Evolutionary conservation across 345 rosid genomes (phyloP).

Genomic region (Moricandia moricandioides): DNA sequence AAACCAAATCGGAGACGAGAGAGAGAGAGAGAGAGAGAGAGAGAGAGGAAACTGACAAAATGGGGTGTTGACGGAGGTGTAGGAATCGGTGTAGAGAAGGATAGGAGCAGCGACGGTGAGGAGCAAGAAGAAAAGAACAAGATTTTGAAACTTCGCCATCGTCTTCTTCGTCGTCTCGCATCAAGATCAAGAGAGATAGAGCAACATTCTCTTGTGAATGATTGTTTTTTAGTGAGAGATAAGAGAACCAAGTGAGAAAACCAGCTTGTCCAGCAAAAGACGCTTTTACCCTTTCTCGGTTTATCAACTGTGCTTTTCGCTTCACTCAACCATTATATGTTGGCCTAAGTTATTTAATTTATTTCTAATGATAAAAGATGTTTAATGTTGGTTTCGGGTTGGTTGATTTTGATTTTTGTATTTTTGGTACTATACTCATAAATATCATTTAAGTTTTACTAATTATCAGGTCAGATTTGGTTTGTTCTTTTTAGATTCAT

Average conservation of each 20-base stretch:
- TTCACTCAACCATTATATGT: too few species aligned
- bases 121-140: conserved; percentile 61
- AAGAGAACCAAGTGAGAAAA: not conserved
- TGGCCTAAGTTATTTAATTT: too few species aligned
- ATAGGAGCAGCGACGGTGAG: conserved; percentile 81
- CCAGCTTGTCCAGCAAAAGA: not conserved
- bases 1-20: not conserved
- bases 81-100: conserved; percentile 59
- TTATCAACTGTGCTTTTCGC: too few species aligned
- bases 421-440: too few species aligned
- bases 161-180: not conserved
- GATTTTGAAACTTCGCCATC: conserved; percentile 60
- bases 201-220: not conserved
- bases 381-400: too few species aligned
- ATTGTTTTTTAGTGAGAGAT: not conserved
- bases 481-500: too few species aligned
- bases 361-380: too few species aligned
- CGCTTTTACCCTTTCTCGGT: conserved; percentile 16
- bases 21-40: not conserved
- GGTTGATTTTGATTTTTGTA: too few species aligned
- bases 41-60: conserved; percentile 33
- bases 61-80: conserved; percentile 48
- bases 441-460: too few species aligned
- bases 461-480: too few species aligned
- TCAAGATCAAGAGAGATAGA: conserved; percentile 17